These are phyloP conservation scores for Pisolithus sp. DNA, from an alignment of 768 basidiomycete species.

Conservation along the genomic window DNA sequence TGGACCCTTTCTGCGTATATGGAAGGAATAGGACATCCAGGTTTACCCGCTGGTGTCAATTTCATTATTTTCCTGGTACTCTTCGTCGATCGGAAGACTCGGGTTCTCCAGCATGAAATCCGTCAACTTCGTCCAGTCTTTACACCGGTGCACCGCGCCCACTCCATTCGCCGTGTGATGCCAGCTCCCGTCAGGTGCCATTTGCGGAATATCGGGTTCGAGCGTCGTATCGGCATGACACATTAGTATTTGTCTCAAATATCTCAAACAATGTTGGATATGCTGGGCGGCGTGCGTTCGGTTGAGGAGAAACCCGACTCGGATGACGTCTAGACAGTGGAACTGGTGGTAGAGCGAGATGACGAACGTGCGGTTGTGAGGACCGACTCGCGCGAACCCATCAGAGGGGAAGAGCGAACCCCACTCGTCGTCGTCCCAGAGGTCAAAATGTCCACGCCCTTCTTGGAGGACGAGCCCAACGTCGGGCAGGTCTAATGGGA, in stretches of 20 bases:
- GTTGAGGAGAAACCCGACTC: constrained; percentile 22
- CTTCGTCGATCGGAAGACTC: constrained; percentile 16
- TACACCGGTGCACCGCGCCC: constrained; percentile 26
- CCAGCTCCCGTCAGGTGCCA: constrained; percentile 14
- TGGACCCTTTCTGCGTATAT: background rate
- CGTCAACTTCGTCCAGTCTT: constrained; percentile 29
- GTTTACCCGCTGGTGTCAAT: background rate
- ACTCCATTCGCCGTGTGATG: constrained; percentile 25
- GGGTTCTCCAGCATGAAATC: constrained; percentile 23
- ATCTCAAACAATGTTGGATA: constrained; percentile 33
- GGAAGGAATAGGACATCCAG: background rate
- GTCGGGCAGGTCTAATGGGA: constrained; percentile 24
- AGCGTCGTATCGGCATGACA: constrained; percentile 35
- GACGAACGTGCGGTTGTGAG: constrained; percentile 27
- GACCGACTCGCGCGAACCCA: constrained; percentile 30
- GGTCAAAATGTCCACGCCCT: constrained; percentile 22
- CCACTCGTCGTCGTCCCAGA: constrained; percentile 32
- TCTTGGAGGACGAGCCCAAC: constrained; percentile 23
- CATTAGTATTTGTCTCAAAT: constrained; percentile 32
- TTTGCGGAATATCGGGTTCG: constrained; percentile 27
- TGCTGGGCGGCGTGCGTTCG: constrained; percentile 23
- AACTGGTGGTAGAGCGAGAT: constrained; percentile 42
- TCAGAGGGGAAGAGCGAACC: constrained; percentile 28
- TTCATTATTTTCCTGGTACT: background rate
- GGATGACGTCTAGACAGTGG: constrained; percentile 39